Conservation (phyloP, 2,329 filamentous ascomycete genomes). For the Aspergillus alliaceus region DNA sequence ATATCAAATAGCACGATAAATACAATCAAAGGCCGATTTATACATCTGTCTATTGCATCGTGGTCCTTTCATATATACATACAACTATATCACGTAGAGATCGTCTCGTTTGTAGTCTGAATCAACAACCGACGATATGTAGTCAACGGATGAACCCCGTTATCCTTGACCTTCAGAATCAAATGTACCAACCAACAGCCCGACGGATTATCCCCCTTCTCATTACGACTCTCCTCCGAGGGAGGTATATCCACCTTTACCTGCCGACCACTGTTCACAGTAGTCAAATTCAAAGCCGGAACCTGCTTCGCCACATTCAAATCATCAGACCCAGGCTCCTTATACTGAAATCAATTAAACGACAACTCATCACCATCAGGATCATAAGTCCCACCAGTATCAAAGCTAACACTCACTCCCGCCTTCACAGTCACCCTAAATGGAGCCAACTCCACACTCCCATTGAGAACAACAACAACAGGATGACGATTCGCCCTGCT, state of each 20-base stretch:
- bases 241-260: neutral
- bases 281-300: neutral
- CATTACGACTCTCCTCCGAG: neutral
- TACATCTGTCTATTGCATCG: no score
- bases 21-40: no score
- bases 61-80: neutral
- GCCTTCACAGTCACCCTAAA: neutral
- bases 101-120: neutral
- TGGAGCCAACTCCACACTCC: neutral
- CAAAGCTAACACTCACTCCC: neutral
- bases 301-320: neutral
- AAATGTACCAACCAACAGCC: neutral
- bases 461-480: constrained; percentile 20
- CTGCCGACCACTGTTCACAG: neutral
- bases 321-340: neutral
- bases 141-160: neutral
- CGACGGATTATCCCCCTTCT: neutral
- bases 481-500: constrained; percentile 25
- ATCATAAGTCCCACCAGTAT: neutral
- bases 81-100: neutral
- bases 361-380: constrained; percentile 1
- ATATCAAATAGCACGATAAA: no score
- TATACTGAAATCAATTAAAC: constrained; percentile 5
- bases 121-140: neutral
- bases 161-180: neutral